Base-by-base conservation (phyloP, 495 filamentous ascomycete genomes). In the Aspergillus bertholletiae region DNA sequence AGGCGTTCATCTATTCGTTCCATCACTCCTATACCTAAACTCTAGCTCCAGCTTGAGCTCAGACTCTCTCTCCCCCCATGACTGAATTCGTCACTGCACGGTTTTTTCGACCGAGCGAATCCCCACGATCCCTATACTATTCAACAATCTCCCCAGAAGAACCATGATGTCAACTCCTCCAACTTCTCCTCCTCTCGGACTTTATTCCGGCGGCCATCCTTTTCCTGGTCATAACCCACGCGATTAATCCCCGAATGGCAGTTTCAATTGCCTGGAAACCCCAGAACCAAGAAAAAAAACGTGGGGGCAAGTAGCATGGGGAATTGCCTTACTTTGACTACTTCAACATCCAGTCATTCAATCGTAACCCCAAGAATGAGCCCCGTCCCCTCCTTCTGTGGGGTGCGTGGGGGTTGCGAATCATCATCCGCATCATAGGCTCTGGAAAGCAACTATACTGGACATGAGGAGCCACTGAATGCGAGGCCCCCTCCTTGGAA, bases 351-450 rank as follows among this genome's bases (percentile, higher is more conserved):
- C n/a, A n/a, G n/a, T n/a, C n/a, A n/a, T n/a, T n/a, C n/a, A n/a
- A n/a, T n/a, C n/a, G n/a, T n/a, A n/a, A n/a, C n/a, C n/a, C n/a
- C n/a, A n/a, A n/a, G n/a, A n/a, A n/a, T n/a, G n/a, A n/a, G n/a
- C n/a, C 7, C 22, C 39, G 7, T 15, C 43, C 44, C 52, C 52
- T 54, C 44, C 30, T 48, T 37, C 40, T 54, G 52, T 54, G 52
- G 52, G 52, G 52, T 54, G 45, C 52, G 52, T 54, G 52, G 52
- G 52, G 52, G 52, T 54, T 28, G 15, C 18, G 20, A 48, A 34
- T 12, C n/a, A 44, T 44, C 50, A 43, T 53, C 39, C 26, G 40
- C 51, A 53, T 53, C 40, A 48, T 47, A 18, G 44, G 22, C 41
- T 43, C 39, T 17, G 7, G 13, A 43, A 18, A 13, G 8, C 2